Base-by-base conservation (phyloP, 495 filamentous ascomycete species). In the Penicillium taxi region DNA sequence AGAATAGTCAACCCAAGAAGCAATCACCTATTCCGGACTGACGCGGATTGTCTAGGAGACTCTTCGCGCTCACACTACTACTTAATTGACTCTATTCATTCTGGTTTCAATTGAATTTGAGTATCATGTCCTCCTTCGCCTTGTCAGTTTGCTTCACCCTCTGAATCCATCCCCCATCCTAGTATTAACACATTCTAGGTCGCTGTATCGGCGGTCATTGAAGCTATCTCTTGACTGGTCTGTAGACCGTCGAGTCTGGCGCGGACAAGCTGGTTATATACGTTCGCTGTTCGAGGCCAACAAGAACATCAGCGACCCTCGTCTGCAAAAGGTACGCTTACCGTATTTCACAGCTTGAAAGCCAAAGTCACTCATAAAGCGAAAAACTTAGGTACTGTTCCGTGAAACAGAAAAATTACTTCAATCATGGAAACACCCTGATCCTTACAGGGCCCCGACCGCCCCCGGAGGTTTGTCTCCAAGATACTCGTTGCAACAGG, bases 371-470 rank as follows among this genome's bases (percentile, higher is more conserved):
- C n/a, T n/a, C n/a, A n/a, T n/a, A n/a, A n/a, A 16, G 17, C 14
- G n/a, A n/a, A n/a, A 26, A 41, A 27, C 26, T 19, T 35, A 96
- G 90, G 76, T 73, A 16, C 54, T 99, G 32, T 66, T 96, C 29
- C 74, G 80, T 44, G 86, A 94, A 60, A 84, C 93, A 20, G 91
- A 96, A 61, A 79, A 81, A 38, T 53, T 94, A 36, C 61, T 99
- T 42, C 78, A 95, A 50, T 84, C 77, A 50, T 99, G 88, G 88
- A 96, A 96, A 61, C 93, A 99, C 55, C 91, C 91, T 2, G 91
- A 99, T 56, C 87, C 90, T 19, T 96, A 94, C 55, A 62, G 71
- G 38, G 74, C 79, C 32, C 91, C 91, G 6, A 90, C 86, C 12
- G 90, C 91, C 9, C 91, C 91, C 12, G 91, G 91, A 74, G 91